Base-by-base conservation (phyloP, 768 basidiomycete genomes). In the Pleurotus citrinopileatus region DNA sequence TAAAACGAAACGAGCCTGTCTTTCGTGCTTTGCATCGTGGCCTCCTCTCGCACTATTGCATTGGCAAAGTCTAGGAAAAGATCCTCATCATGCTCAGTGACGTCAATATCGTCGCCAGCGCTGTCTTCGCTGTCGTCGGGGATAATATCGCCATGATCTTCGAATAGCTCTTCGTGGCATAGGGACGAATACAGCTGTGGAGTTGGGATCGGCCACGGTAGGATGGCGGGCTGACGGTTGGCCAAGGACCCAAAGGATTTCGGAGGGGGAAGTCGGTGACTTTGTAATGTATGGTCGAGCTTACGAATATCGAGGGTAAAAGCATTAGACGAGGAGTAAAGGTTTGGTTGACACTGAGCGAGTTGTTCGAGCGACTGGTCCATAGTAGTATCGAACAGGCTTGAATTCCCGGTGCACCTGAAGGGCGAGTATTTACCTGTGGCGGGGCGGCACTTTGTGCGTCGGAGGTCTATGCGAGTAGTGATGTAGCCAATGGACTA, bases 391-490 rank as follows among this genome's bases (percentile, higher is more conserved):
- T 34, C 32, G 32, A 34, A n/a, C 10, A 34, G n/a, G 32, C 32
- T 10, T 10, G 32, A n/a, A 34, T 34, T 34, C 9, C 10, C n/a
- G 32, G 32, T 34, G 32, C 32, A n/a, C 32, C n/a, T n/a, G n/a
- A 34, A 34, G n/a, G 32, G 32, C n/a, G n/a, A n/a, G n/a, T n/a
- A n/a, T n/a, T n/a, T n/a, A 37, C 8, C 23, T 43, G 17, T 19
- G 53, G 8, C 40, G 10, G 63, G 64, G 0, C 54, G 59, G 60
- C 82, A 83, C 13, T 60, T 57, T 3, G 82, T 83, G 57, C 73
- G 77, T 55, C 79, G 74, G 23, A 82, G 66, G 64, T 83, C 82
- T 83, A 52, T 17, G 27, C 42, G 7, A 22, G 50, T 38, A 43
- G 40, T 26, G 60, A 59, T 25, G 19, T 23, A 20, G 37, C 12